Percentiles rank a stretch among this genome's conserved stretches.
Evolutionary conservation across 768 basidiomycete genomes (phyloP).

Genomic region (Butyriboletus loyo): DNA sequence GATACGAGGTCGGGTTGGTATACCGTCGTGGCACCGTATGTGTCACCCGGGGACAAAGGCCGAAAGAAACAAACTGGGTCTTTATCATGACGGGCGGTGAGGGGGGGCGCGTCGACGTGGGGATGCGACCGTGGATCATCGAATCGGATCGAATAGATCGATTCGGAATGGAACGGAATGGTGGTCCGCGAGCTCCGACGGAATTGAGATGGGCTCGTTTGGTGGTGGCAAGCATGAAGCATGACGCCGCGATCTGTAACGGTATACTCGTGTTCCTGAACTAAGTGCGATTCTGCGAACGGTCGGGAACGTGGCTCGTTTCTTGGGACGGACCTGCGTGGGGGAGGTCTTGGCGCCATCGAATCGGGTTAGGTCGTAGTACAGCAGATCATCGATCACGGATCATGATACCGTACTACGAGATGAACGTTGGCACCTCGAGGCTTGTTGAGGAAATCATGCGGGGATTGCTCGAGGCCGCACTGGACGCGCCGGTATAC

Average conservation of each 20-base stretch:
- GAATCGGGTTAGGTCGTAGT: no score
- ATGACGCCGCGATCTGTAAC: conserved; percentile 80
- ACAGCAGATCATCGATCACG: not conserved
- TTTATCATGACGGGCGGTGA: no score
- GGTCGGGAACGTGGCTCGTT: conserved; percentile 43
- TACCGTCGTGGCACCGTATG: no score
- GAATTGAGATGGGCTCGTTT: conserved; percentile 54
- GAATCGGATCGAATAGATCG: no score
- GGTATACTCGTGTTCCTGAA: conserved; percentile 50
- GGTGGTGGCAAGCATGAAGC: conserved; percentile 83
- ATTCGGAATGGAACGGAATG: no score
- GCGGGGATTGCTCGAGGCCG: conserved; percentile 79
- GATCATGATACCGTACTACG: conserved; percentile 43
- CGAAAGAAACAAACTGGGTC: no score
- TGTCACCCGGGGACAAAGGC: no score
- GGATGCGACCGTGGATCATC: no score
- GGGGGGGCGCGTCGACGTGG: no score
- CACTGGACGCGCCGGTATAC: conserved; percentile 62
- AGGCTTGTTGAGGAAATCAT: conserved; percentile 75
- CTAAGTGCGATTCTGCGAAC: conserved; percentile 50
- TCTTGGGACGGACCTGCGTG: conserved; percentile 49
- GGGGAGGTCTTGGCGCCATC: not conserved
- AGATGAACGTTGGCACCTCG: conserved; percentile 65
- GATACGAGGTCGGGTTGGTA: no score
- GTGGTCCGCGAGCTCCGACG: conserved; percentile 44